A percentile compares a stretch with the other conserved stretches of the same genome.
phyloP scores from a whole-genome alignment of 106 monocot species.

The Dendrobium huoshanense region DNA sequence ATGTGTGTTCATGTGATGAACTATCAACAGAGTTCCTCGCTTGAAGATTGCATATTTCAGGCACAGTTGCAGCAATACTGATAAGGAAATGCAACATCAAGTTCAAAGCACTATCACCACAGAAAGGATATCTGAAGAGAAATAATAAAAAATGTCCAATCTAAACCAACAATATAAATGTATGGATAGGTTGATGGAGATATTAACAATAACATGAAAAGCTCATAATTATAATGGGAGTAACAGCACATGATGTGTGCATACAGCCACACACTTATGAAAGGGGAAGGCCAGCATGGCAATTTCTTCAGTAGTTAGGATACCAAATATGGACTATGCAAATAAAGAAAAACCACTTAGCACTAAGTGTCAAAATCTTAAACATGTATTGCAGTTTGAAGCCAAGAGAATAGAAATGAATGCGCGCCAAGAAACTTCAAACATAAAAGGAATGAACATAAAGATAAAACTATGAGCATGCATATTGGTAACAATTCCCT shows the following conservation, averaged over 20 bases:
- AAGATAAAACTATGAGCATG: neutral
- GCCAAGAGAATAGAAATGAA: neutral
- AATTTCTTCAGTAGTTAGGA: neutral
- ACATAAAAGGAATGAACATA: neutral
- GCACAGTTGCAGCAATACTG: slow-evolving; percentile 19
- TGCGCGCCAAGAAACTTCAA: neutral
- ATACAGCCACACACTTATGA: neutral
- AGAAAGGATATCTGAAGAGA: neutral
- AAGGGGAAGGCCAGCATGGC: neutral
- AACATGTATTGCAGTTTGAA: neutral
- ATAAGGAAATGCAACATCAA: slow-evolving; percentile 2
- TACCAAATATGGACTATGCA: neutral
- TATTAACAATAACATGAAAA: neutral
- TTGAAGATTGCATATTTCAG: slow-evolving; percentile 11
- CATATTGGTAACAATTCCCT: neutral
- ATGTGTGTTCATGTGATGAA: slow-evolving; percentile 14
- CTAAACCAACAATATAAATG: neutral
- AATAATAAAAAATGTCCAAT: neutral
- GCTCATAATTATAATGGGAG: neutral
- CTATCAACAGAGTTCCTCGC: slow-evolving; percentile 12
- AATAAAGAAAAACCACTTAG: neutral
- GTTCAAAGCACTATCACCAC: neutral
- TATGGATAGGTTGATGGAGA: neutral
- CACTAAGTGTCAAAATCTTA: neutral
- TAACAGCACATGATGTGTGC: neutral